Evolutionary conservation across 345 rosid species (phyloP).

Genomic region (Jatropha curcas): DNA sequence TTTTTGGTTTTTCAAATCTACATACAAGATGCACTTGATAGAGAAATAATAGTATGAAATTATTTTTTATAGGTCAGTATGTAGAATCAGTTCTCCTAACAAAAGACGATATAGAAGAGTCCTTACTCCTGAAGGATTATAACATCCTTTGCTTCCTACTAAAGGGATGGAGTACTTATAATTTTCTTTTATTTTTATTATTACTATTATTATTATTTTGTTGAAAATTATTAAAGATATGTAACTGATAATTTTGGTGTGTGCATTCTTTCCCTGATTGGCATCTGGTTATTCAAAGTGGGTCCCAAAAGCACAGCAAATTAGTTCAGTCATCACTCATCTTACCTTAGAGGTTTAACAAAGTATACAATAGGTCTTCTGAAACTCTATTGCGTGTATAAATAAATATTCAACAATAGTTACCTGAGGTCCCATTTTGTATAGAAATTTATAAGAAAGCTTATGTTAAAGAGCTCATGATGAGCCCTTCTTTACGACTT

Average conservation of each 20-base stretch:
- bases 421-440: background rate
- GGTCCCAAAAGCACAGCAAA: conserved; percentile 13
- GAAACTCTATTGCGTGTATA: too few species aligned
- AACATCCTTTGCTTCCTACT: conserved; percentile 25
- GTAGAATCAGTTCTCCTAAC: background rate
- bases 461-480: too few species aligned
- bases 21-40: background rate
- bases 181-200: too few species aligned
- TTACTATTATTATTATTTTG: background rate
- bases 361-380: background rate
- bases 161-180: too few species aligned
- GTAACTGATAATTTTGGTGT: conserved; percentile 8
- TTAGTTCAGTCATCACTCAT: background rate
- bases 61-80: background rate
- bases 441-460: background rate
- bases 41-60: background rate
- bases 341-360: background rate
- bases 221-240: conserved; percentile 19
- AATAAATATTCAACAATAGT: too few species aligned
- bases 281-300: conserved; percentile 18
- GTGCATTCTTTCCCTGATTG: background rate
- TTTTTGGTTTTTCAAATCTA: too few species aligned
- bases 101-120: background rate
- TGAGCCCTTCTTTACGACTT: background rate
- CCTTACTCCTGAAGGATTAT: background rate